Evolutionary conservation across 441 rosid genomes (phyloP).

Genomic region (Adansonia rubrostipa): DNA sequence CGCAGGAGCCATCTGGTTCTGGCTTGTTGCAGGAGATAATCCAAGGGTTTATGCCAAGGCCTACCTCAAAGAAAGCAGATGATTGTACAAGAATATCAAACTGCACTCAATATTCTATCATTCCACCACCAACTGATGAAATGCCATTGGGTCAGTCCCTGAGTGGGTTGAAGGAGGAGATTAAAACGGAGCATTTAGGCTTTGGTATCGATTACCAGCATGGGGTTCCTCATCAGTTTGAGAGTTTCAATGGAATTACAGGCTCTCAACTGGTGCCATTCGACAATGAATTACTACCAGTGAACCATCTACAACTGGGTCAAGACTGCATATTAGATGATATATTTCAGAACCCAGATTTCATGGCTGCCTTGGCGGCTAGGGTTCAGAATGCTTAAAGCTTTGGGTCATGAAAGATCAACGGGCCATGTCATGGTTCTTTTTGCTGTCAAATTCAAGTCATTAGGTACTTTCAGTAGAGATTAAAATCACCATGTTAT

Average conservation of each 20-base stretch:
- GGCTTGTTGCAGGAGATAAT: slow-evolving; percentile 82
- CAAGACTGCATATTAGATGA: slow-evolving; percentile 39
- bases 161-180: slow-evolving; percentile 24
- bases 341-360: slow-evolving; percentile 44
- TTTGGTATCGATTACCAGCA: slow-evolving; percentile 22
- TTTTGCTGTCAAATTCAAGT: neutral
- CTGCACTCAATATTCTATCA: neutral
- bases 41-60: slow-evolving; percentile 63
- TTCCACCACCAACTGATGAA: slow-evolving; percentile 31
- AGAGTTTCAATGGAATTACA: slow-evolving; percentile 33
- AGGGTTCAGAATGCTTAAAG: slow-evolving; percentile 46
- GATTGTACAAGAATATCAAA: slow-evolving; percentile 16
- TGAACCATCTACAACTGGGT: slow-evolving; percentile 31
- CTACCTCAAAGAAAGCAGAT: slow-evolving; percentile 33
- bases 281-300: neutral
- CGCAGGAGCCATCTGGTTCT: slow-evolving; percentile 60
- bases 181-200: slow-evolving; percentile 24
- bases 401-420: too few relatives aligned
- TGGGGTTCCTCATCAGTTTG: slow-evolving; percentile 27
- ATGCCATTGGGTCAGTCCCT: slow-evolving; percentile 1
- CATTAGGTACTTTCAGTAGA: neutral
- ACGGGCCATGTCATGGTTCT: neutral
- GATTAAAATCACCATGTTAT: slow-evolving; percentile 13
- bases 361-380: slow-evolving; percentile 40
- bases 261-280: slow-evolving; percentile 21